These are phyloP conservation scores for Elongisporangium anandrum DNA, from an alignment of 352 stramenopile species.

Conservation along the genomic window DNA sequence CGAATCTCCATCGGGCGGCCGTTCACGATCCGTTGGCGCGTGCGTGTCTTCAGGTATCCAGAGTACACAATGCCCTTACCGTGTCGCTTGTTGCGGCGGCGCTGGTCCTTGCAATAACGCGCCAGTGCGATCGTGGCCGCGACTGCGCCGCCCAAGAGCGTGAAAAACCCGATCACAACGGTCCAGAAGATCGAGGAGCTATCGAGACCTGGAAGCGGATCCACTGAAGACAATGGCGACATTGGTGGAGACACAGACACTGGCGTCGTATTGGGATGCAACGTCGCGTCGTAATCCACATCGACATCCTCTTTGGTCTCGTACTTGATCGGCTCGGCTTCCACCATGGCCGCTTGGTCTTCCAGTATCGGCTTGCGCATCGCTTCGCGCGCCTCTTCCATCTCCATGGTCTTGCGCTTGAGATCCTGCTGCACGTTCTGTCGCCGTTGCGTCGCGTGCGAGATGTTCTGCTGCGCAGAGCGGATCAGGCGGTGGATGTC, in stretches of 20 bases:
- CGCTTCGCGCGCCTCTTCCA: not conserved
- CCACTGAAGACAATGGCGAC: not conserved
- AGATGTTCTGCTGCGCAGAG: slow-evolving; percentile 12
- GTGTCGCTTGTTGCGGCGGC: no score
- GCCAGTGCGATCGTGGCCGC: no score
- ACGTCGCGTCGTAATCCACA: not conserved
- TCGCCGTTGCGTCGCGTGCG: not conserved
- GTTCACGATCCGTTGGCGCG: no score
- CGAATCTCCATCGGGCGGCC: no score
- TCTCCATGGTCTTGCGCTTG: not conserved
- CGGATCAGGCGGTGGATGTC: slow-evolving; percentile 11
- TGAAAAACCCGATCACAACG: no score
- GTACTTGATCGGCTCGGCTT: not conserved
- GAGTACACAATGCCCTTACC: no score
- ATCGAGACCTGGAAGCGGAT: no score
- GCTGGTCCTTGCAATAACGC: no score
- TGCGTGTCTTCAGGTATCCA: no score
- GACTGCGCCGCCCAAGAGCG: no score
- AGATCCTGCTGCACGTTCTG: slow-evolving; percentile 4
- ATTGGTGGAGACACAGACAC: not conserved
- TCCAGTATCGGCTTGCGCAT: not conserved
- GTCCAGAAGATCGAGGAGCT: no score
- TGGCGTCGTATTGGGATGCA: not conserved
- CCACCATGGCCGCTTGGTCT: not conserved
- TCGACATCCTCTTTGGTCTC: slow-evolving; percentile 2